Evolutionary conservation across 2,329 filamentous ascomycete genomes (phyloP).

Genomic region (Botrytis pseudocinerea): DNA sequence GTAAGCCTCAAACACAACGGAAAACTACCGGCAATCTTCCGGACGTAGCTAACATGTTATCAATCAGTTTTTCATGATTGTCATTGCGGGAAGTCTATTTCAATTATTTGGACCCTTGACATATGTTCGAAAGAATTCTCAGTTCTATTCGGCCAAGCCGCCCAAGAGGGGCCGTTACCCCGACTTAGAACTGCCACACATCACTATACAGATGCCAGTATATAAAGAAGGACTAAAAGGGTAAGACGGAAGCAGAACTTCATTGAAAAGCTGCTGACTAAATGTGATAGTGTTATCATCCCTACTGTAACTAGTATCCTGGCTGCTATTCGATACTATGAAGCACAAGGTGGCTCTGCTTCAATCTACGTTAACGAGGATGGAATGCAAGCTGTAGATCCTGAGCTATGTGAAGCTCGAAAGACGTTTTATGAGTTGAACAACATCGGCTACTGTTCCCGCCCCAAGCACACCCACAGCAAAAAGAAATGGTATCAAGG

Average conservation of each 20-base stretch:
- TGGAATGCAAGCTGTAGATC: conserved; percentile 57
- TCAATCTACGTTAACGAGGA: conserved; percentile 70
- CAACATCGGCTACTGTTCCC: conserved; percentile 58
- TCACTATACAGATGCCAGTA: conserved; percentile 52
- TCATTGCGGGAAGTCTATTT: conserved; percentile 28
- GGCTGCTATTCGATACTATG: conserved; percentile 58
- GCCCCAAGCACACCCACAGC: conserved; percentile 43
- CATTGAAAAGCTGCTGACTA: neutral
- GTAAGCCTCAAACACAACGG: neutral
- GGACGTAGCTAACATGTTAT: conserved; percentile 37
- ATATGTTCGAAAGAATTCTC: conserved; percentile 29
- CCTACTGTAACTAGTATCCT: conserved; percentile 60
- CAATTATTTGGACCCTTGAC: conserved; percentile 32
- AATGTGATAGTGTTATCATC: conserved; percentile 47
- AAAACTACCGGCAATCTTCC: neutral
- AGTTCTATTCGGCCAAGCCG: conserved; percentile 42
- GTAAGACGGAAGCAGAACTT: neutral
- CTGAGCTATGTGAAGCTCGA: conserved; percentile 42
- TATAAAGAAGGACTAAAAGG: conserved; percentile 49
- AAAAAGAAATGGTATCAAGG: conserved; percentile 26
- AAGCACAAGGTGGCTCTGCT: conserved; percentile 61
- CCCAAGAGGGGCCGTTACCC: conserved; percentile 36
- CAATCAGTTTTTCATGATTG: conserved; percentile 28
- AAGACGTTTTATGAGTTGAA: conserved; percentile 58
- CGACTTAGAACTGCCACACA: conserved; percentile 41